Percentiles rank a stretch among this genome's conserved stretches.
Conservation (phyloP, 208 protist species). For the Borovskyia barvae region DNA sequence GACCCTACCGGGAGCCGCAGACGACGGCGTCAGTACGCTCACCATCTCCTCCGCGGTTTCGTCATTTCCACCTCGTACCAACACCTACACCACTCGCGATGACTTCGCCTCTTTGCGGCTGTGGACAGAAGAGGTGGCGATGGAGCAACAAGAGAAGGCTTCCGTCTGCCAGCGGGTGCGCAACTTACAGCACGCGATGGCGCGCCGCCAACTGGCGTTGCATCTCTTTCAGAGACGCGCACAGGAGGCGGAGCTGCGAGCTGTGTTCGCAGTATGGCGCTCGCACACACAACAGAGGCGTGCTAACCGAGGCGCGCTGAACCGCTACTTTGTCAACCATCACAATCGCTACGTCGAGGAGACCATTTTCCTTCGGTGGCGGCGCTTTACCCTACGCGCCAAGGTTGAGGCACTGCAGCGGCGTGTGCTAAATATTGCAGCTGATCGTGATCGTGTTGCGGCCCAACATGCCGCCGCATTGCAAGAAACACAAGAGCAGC, state of each 20-base stretch:
- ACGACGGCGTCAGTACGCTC: neutral
- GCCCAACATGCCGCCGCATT: conserved; percentile 10
- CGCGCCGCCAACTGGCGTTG: conserved; percentile 47
- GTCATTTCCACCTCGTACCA: conserved; percentile 23
- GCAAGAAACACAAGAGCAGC: conserved; percentile 18
- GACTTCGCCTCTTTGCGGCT: conserved; percentile 55
- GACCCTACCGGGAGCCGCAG: neutral
- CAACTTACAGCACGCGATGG: conserved; percentile 42
- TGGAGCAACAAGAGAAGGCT: conserved; percentile 30
- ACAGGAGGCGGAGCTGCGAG: conserved; percentile 23
- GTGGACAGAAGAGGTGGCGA: conserved; percentile 64
- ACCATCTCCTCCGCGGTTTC: neutral
- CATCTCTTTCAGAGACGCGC: conserved; percentile 41
- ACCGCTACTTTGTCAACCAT: conserved; percentile 32
- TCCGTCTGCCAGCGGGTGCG: conserved; percentile 30
- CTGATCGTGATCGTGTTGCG: neutral
- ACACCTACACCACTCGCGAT: conserved; percentile 27
- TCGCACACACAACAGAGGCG: conserved; percentile 26
- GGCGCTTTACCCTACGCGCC: conserved; percentile 46
- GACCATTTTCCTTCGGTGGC: conserved; percentile 68
- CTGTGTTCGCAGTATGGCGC: conserved; percentile 57
- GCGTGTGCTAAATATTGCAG: conserved; percentile 30
- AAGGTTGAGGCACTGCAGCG: conserved; percentile 35
- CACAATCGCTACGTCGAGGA: conserved; percentile 40
- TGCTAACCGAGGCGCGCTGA: conserved; percentile 27